Percentiles rank a stretch among this genome's conserved stretches.
phyloP scores from a whole-genome alignment of 1,139 yeast species.

The Taphrina pruni region DNA sequence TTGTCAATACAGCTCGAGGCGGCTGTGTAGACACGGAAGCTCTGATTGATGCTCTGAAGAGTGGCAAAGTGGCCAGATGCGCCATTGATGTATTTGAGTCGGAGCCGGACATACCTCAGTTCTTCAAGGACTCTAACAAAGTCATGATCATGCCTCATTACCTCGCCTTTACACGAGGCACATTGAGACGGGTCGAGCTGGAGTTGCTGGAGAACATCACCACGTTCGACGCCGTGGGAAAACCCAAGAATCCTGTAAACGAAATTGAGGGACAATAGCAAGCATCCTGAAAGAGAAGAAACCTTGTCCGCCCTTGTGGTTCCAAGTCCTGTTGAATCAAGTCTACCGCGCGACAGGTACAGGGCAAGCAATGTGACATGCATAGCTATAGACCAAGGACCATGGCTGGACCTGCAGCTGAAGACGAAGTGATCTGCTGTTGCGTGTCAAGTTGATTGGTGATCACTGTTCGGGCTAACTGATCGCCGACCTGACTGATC shows the following conservation, averaged over 20 bases:
- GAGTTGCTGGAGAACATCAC: constrained; percentile 57
- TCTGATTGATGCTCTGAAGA: constrained; percentile 62
- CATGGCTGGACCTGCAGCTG: too few relatives aligned
- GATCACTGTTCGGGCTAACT: too few relatives aligned
- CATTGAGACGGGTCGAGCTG: constrained; percentile 63
- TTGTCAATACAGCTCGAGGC: constrained; percentile 76
- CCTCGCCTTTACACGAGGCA: constrained; percentile 75
- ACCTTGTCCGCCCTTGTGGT: too few relatives aligned
- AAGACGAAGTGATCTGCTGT: too few relatives aligned
- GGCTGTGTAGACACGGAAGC: constrained; percentile 69
- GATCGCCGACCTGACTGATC: too few relatives aligned
- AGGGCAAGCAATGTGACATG: too few relatives aligned
- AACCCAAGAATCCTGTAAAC: constrained; percentile 17
- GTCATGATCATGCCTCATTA: constrained; percentile 71
- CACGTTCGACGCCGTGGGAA: constrained; percentile 5
- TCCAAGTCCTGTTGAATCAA: too few relatives aligned
- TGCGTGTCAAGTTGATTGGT: too few relatives aligned
- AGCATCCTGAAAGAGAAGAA: too few relatives aligned
- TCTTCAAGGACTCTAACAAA: constrained; percentile 53
- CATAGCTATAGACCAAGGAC: too few relatives aligned
- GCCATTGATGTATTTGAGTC: constrained; percentile 81
- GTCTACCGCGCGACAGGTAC: too few relatives aligned
- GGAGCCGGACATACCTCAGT: constrained; percentile 64
- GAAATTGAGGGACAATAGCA: neutral
- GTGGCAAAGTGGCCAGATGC: constrained; percentile 70